These are phyloP conservation scores for Candida chauliodis DNA, from an alignment of 805 yeast species.

Conservation along the genomic window DNA sequence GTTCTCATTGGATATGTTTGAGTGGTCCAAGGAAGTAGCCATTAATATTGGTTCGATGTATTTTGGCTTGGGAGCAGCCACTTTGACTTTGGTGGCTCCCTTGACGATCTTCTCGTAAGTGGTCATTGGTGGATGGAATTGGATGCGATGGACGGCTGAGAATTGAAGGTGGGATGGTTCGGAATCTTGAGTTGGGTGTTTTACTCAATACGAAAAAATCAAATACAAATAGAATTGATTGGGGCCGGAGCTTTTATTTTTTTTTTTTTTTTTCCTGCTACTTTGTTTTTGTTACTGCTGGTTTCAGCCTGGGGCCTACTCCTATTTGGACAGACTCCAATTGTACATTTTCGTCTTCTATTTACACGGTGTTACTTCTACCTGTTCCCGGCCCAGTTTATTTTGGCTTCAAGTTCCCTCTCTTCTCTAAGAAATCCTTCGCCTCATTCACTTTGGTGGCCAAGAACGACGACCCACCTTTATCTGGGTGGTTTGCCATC, in stretches of 20 bases:
- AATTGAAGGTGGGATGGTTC: no score
- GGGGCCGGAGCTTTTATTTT: no score
- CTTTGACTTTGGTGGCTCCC: slow-evolving; percentile 49
- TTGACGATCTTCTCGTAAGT: slow-evolving; percentile 74
- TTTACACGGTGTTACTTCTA: no score
- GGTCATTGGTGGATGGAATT: slow-evolving; percentile 39
- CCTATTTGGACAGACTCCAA: no score
- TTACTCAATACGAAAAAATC: neutral
- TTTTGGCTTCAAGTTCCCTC: slow-evolving; percentile 49
- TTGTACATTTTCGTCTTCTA: no score
- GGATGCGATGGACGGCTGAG: neutral
- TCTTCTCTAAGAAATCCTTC: slow-evolving; percentile 72
- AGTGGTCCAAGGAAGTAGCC: slow-evolving; percentile 53
- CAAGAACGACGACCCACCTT: slow-evolving; percentile 85
- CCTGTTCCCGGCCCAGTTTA: no score
- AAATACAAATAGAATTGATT: no score
- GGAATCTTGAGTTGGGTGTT: no score
- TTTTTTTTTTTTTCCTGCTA: no score
- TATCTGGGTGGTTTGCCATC: slow-evolving; percentile 91
- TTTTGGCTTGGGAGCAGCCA: slow-evolving; percentile 97
- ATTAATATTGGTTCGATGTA: slow-evolving; percentile 89
- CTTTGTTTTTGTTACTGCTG: no score
- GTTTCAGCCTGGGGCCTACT: no score
- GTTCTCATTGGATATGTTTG: slow-evolving; percentile 38
- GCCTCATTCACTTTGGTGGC: slow-evolving; percentile 95